Evolutionary conservation across 768 basidiomycete genomes (phyloP), one percentile per base, ranked within the genome.

Genomic region (Ramaria rubella): DNA sequence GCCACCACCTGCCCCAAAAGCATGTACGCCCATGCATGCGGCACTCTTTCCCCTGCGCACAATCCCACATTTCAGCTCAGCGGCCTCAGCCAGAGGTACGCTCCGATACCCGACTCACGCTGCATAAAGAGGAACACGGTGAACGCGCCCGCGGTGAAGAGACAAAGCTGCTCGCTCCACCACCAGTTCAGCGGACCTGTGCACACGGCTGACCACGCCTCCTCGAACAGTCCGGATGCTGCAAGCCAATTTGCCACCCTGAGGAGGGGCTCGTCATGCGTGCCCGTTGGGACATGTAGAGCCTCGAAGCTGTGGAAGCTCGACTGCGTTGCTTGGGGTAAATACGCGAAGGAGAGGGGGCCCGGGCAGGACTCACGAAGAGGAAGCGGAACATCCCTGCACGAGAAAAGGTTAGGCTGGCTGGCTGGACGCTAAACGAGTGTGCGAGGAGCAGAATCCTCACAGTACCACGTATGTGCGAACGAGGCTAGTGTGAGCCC

Each of bases 1-100:
- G 86, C 84, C 53, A 89, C 84, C 21, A 87, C 61, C 67, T 87
- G 85, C 5, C 85, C 86, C 8, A 89, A 74, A 33, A 87, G 70
- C 81, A 87, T 85, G 68, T 84, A 87, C 1, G 80, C 82, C 81
- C 81, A 84, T 0, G 79, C 49, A 58, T 78, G 71, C 60, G 74
- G 77, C 58, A 86, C 71, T 15, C 68, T 55, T 42, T 72, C 62
- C 21, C 70, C 66, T 36, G 69, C 64, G 77, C 79, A 46, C 9
- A 24, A 29, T 5, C 12, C 21, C 14, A 14, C 17, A 19, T n/a
- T 51, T 12, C 73, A 52, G n/a, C n/a, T n/a, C n/a, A n/a, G n/a
- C n/a, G n/a, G n/a, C n/a, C n/a, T n/a, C 1, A 45, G 26, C 8
- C 38, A 17, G 31, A 17, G 5, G 33, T 34, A 45, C n/a, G 43